Evolutionary conservation across 1,284 basidiomycete species (phyloP), one percentile per base, ranked within the genome.

Genomic region (Sporisorium graminicola): DNA sequence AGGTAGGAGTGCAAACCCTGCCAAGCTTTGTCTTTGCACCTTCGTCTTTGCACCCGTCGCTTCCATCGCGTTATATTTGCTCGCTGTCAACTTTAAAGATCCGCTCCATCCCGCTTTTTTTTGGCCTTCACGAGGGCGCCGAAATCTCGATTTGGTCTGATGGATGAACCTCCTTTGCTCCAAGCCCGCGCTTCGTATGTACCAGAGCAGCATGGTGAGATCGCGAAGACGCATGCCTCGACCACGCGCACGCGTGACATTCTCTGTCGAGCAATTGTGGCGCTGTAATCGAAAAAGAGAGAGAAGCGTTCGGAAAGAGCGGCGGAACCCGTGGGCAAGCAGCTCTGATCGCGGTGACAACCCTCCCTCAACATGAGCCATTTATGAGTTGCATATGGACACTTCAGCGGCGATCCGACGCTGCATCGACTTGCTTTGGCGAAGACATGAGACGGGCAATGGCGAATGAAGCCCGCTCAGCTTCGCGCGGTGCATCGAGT

Each of bases 11-110:
- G 47, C 27, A 22, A n/a, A n/a, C 24, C 27, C 29, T 29, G 47
- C 47, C 47, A 49, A 49, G 26, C 22, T 16, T 2, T n/a, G 26
- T 18, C 33, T n/a, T n/a, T n/a, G n/a, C n/a, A n/a, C n/a, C n/a
- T n/a, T n/a, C n/a, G n/a, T n/a, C n/a, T n/a, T 20, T 2, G 20
- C 8, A 35, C 5, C 3, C 4, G 42, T 57, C 33, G 47, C 57
- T 51, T 50, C 57, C 57, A 58, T 58, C 37, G 57, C 47, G 47
- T 40, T 43, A 58, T 50, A 27, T 58, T 51, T 58, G 27, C 47
- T 43, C 22, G 16, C 29, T 12, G 35, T 40, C 55, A 35, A 51
- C 24, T 42, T 50, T 51, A 35, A 50, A 58, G 57, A 51, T 54
- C 52, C 52, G 52, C 37, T 29, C 24, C 18, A 12, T 18, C 8